Evolutionary conservation across 768 basidiomycete genomes (phyloP).

Genomic region (Hygrophoropsis aurantiaca): DNA sequence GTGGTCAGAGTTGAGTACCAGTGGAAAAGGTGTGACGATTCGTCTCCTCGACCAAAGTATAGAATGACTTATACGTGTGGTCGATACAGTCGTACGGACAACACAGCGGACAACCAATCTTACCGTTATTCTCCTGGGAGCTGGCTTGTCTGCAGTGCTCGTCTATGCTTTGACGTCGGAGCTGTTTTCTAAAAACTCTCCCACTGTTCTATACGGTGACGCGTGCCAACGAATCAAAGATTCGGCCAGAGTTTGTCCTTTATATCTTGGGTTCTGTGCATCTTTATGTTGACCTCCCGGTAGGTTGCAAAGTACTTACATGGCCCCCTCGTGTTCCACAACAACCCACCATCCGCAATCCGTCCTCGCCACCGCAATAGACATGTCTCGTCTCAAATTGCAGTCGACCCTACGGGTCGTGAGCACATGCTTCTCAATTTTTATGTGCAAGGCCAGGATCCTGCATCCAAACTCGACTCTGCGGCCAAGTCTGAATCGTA

Average conservation of each 20-base stretch:
- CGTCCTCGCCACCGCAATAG: conserved; percentile 83
- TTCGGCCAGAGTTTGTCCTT: conserved; percentile 41
- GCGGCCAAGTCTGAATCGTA: conserved; percentile 37
- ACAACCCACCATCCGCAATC: conserved; percentile 71
- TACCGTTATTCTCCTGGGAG: conserved; percentile 68
- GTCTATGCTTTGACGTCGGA: conserved; percentile 79
- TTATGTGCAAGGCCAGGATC: conserved; percentile 65
- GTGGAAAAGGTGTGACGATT: conserved; percentile 66
- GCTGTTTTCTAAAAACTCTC: conserved; percentile 85
- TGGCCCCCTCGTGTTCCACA: conserved; percentile 72
- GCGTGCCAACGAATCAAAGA: conserved; percentile 51
- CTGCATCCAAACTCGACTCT: conserved; percentile 33
- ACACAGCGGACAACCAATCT: conserved; percentile 53
- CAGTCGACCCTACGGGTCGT: conserved; percentile 67
- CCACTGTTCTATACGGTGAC: conserved; percentile 74
- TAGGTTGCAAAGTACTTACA: conserved; percentile 73
- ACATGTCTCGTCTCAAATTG: conserved; percentile 77
- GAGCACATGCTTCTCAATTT: conserved; percentile 87
- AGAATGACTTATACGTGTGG: not conserved
- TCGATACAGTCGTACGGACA: conserved; percentile 44
- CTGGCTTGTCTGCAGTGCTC: conserved; percentile 73
- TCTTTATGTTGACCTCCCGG: not conserved
- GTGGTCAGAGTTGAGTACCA: conserved; percentile 76
- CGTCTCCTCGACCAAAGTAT: not conserved
- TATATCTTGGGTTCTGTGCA: not conserved